phyloP scores from a whole-genome alignment of 2,329 filamentous ascomycete genomes.

The Paramyrothecium roridum region DNA sequence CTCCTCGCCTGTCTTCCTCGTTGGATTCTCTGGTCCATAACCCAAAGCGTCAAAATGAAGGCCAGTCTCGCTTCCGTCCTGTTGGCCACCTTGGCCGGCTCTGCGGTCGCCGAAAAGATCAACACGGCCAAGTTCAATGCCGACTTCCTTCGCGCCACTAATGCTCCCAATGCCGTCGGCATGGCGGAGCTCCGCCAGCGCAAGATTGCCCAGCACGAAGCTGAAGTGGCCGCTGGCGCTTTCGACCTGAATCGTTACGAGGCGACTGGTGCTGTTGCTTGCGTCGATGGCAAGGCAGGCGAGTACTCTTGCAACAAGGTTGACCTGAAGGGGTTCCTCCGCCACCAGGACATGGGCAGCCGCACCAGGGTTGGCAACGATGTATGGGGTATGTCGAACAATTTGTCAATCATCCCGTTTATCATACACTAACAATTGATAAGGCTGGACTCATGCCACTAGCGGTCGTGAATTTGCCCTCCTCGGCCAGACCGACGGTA shows the following conservation, averaged over 20 bases:
- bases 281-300: conserved; percentile 27
- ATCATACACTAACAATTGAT: no score
- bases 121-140: neutral
- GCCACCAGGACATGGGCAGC: conserved; percentile 32
- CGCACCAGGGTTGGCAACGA: conserved; percentile 34
- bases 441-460: no score
- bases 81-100: conserved; percentile 4
- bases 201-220: conserved; percentile 6
- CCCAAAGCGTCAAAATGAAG: conserved; percentile 2
- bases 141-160: conserved; percentile 8
- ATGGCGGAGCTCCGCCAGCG: conserved; percentile 6
- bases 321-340: conserved; percentile 34
- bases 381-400: conserved; percentile 27
- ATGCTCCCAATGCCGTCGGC: conserved; percentile 8
- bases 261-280: conserved; percentile 10
- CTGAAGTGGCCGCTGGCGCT: conserved; percentile 5
- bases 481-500: conserved; percentile 41
- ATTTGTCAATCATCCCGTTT: no score
- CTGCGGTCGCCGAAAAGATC: conserved; percentile 1
- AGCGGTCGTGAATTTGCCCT: conserved; percentile 43
- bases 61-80: conserved; percentile 1
- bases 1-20: no score
- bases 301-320: conserved; percentile 33
- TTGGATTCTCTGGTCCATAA: neutral
- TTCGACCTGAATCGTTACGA: conserved; percentile 13